These are phyloP conservation scores for Saccharomycopsis crataegensis DNA, from an alignment of 1,139 yeast genomes.

Conservation along the genomic window DNA sequence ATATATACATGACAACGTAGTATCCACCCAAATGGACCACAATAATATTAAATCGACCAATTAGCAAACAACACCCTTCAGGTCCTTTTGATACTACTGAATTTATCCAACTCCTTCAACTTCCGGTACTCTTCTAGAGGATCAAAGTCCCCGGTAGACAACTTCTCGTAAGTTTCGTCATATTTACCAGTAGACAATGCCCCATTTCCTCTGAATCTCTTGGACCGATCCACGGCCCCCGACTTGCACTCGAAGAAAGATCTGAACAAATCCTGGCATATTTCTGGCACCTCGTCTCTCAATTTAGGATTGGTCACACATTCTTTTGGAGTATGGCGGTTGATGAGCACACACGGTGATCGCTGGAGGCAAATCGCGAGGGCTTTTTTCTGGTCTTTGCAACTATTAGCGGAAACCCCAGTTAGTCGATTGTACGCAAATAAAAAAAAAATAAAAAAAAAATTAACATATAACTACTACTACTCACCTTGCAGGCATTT, in stretches of 20 bases:
- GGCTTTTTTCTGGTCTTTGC: conserved; percentile 87
- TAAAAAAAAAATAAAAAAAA: background rate
- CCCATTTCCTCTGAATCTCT: conserved; percentile 90
- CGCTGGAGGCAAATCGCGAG: conserved; percentile 92
- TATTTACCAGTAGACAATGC: conserved; percentile 88
- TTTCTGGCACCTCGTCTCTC: conserved; percentile 70
- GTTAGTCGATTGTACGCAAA: background rate
- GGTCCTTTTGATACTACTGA: conserved; percentile 9
- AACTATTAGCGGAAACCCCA: conserved; percentile 37
- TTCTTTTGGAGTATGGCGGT: conserved; percentile 82
- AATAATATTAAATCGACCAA: background rate
- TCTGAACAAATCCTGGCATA: conserved; percentile 76
- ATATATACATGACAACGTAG: background rate
- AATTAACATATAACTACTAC: background rate
- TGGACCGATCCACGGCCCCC: conserved; percentile 83
- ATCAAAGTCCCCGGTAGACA: conserved; percentile 74
- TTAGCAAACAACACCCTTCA: background rate
- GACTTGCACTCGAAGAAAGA: conserved; percentile 84
- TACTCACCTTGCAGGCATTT: background rate
- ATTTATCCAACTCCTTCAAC: conserved; percentile 44
- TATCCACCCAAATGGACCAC: no score
- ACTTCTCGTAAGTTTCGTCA: conserved; percentile 75
- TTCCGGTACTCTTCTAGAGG: conserved; percentile 73
- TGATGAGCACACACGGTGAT: conserved; percentile 91
- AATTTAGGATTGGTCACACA: conserved; percentile 80